Evolutionary conservation across 768 basidiomycete genomes (phyloP), one percentile per base, ranked within the genome.

Genomic region (Lactifluus volemus): DNA sequence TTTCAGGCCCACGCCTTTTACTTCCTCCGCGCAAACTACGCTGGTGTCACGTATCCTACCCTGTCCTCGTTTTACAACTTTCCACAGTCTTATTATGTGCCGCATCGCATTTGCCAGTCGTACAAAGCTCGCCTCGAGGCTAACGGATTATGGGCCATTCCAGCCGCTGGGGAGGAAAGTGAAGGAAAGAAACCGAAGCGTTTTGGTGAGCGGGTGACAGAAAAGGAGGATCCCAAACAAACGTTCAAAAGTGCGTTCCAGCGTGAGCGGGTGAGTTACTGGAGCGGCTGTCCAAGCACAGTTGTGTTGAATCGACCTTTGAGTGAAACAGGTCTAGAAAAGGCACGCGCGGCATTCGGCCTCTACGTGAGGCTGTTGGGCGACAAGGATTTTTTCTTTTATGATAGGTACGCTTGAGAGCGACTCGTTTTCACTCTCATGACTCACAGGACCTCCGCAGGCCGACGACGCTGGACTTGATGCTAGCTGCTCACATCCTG

Each of bases 31-130:
- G 75, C 74, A 38, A 92, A 92, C 65, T 92, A 86, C 79, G 72
- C 68, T 59, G 73, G 74, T 10, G 65, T 88, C 58, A 86, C 80
- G 11, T 78, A 78, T 39, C 80, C 79, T 4, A 72, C 77, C 0
- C 72, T 92, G 44, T 81, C 78, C 0, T 77, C 79, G 6, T 70
- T 84, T 65, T 82, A 87, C 56, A 78, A 82, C 14, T 57, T 86
- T 2, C 89, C 88, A 1, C 86, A 88, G 67, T 79, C 83, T 9
- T 92, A 89, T 69, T 92, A 86, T 67, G 81, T 88, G 7, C 85
- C 89, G 0, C 68, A 70, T 5, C 80, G 88, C 17, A 78, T 91
- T 36, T 80, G 88, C 42, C 75, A 79, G 30, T 69, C 77, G 17
- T 81, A 85, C 64, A 77, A 72, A 55, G 74, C 79, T 12, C 80